A percentile compares a stretch with the other conserved stretches of the same genome.
Evolutionary conservation across 495 filamentous ascomycete genomes (phyloP).

Genomic region (Hyaloscypha bicolor): DNA sequence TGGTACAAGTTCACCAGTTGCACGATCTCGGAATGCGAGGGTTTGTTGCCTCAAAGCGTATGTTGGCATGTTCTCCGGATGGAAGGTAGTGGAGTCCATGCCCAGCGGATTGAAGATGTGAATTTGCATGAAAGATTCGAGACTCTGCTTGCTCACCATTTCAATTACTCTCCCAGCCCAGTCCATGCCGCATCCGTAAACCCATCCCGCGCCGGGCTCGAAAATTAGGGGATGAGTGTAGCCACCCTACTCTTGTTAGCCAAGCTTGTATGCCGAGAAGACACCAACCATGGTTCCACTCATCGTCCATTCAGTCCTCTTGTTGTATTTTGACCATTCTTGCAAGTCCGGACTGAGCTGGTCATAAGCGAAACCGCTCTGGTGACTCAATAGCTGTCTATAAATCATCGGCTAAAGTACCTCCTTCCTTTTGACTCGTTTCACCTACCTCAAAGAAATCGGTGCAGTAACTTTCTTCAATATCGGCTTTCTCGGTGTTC

Average conservation of each 20-base stretch:
- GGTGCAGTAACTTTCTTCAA: constrained; percentile 28
- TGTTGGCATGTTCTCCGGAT: neutral
- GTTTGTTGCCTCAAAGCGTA: neutral
- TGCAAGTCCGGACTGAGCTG: constrained; percentile 25
- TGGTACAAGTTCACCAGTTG: neutral
- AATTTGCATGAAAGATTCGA: constrained; percentile 48
- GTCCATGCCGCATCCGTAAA: constrained; percentile 48
- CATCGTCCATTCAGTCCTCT: constrained; percentile 18
- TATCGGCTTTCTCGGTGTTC: constrained; percentile 26
- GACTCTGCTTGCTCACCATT: constrained; percentile 24
- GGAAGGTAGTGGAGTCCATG: constrained; percentile 40
- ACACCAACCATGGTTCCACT: constrained; percentile 4
- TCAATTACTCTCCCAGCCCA: constrained; percentile 44
- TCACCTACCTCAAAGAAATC: constrained; percentile 33
- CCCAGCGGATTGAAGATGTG: constrained; percentile 50
- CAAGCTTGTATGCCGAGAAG: no score
- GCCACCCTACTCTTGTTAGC: neutral
- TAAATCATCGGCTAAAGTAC: neutral
- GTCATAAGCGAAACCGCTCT: constrained; percentile 6
- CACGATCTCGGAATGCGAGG: neutral
- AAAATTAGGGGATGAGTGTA: constrained; percentile 42
- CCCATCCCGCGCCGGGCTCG: constrained; percentile 50
- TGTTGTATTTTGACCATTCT: constrained; percentile 28
- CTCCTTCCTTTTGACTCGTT: neutral
- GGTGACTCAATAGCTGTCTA: constrained; percentile 23